These are phyloP conservation scores for Trichoderma arundinaceum DNA, from an alignment of 2,329 filamentous ascomycete species.

Conservation along the genomic window DNA sequence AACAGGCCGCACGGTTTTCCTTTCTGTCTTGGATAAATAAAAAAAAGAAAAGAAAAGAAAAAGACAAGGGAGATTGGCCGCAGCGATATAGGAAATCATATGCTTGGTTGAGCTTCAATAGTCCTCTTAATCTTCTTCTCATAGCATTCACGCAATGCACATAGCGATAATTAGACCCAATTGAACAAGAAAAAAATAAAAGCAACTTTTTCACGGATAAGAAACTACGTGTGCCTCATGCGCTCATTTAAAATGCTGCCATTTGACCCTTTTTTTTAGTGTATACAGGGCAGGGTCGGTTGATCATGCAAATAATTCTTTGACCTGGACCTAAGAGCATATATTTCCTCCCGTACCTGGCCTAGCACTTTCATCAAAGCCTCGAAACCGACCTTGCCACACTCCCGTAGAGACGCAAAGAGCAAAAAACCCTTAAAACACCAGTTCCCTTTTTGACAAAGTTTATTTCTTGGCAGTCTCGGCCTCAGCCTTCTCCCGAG, in stretches of 20 bases:
- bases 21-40: not conserved
- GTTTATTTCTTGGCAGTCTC: slow-evolving; percentile 85
- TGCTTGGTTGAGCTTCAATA: not conserved
- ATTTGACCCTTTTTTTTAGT: slow-evolving; percentile 43
- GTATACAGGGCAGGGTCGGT: slow-evolving; percentile 46
- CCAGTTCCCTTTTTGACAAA: slow-evolving; percentile 45
- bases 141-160: not conserved
- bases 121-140: not conserved
- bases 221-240: slow-evolving; percentile 24
- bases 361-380: slow-evolving; percentile 46
- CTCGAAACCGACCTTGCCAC: slow-evolving; percentile 48
- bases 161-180: not conserved
- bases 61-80: too few species aligned
- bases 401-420: slow-evolving; percentile 48
- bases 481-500: slow-evolving; percentile 84
- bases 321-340: slow-evolving; percentile 49
- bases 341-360: slow-evolving; percentile 46
- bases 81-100: not conserved
- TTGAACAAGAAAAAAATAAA: slow-evolving; percentile 17
- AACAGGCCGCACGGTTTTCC: not conserved
- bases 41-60: not conserved
- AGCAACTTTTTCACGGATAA: slow-evolving; percentile 31
- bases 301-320: slow-evolving; percentile 51
- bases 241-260: slow-evolving; percentile 36
- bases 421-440: slow-evolving; percentile 51